Evolutionary conservation across 2,329 filamentous ascomycete genomes (phyloP), one percentile per base, ranked within the genome.

Genomic region (Didymella pinodella): DNA sequence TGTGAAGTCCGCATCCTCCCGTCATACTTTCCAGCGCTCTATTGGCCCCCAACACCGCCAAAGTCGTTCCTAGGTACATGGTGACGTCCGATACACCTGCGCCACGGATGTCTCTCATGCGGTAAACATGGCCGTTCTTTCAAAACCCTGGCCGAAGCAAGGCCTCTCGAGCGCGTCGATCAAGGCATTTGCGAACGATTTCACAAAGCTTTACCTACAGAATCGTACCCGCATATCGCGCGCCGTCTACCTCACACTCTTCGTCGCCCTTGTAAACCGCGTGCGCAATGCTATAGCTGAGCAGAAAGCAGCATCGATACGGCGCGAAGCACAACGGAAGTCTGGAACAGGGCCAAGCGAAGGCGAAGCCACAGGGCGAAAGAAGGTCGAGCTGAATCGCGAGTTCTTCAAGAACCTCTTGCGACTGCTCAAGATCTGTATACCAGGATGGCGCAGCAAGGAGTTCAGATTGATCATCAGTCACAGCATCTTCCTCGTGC

Each of bases 241-340:
- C 62, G 76, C 75, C 40, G 73, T 79, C 3, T 79, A 78, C 63
- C 73, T 77, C 3, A 75, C 73, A 4, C 71, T 78, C 64, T 81
- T 82, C 50, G 76, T 78, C 48, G 68, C 75, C 28, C 72, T 78
- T 51, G 76, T 78, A 61, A 93, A 96, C 77, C 92, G 95, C 70
- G 88, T 98, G 54, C 92, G 93, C 69, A 89, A 92, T 85, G 93
- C 94, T 69, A 90, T 98, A 73, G 89, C 90, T 59, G 93, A 97
- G 76, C 95, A 98, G 77, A 97, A 96, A 77, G 91, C 91, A 16
- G 91, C 92, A 2, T 90, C 90, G 1, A 82, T 82, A 51, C 86
- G 89, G 62, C 86, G 87, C 6, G 85, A 87, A 65, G 71, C 84
- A 75, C 77, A 87, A 73, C 71, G 85, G 7, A 70, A 87, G 76